These are phyloP conservation scores for Paraglomus brasilianum DNA, from an alignment of 192 early-diverging fungal genomes.

Conservation along the genomic window DNA sequence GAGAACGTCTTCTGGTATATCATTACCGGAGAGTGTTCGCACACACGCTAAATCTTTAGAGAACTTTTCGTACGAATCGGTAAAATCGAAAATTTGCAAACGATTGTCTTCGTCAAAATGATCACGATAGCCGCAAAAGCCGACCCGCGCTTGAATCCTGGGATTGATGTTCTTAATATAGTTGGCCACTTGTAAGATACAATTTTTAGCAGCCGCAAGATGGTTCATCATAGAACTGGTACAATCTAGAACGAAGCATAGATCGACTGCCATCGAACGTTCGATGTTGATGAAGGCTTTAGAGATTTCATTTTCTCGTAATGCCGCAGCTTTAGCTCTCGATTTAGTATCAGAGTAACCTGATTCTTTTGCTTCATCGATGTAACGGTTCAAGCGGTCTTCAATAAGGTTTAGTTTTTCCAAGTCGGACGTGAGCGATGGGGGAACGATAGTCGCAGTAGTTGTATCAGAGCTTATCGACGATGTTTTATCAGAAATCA, in stretches of 20 bases:
- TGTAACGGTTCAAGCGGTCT: neutral
- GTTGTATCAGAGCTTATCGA: too few relatives aligned
- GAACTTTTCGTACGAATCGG: neutral
- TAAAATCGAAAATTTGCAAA: conserved; percentile 1
- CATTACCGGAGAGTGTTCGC: conserved; percentile 2
- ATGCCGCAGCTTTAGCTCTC: too few relatives aligned
- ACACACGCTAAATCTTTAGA: neutral
- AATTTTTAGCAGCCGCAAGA: conserved; percentile 21
- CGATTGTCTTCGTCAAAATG: neutral
- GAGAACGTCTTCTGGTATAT: conserved; percentile 19
- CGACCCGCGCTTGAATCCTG: conserved; percentile 6
- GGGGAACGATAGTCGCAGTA: too few relatives aligned
- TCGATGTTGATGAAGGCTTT: neutral
- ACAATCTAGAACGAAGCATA: conserved; percentile 20
- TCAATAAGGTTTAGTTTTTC: neutral
- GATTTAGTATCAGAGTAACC: neutral
- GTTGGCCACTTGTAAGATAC: conserved; percentile 11
- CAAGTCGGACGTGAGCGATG: neutral
- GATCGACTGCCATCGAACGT: conserved; percentile 4
- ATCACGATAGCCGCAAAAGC: conserved; percentile 31
- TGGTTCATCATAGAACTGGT: conserved; percentile 17
- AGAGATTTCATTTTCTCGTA: conserved; percentile 5
- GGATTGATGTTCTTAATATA: conserved; percentile 7
- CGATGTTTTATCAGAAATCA: too few relatives aligned
- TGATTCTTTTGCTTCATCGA: neutral